These are phyloP conservation scores for Phytophthora foliorum DNA, from an alignment of 352 stramenopile species.

Conservation along the genomic window DNA sequence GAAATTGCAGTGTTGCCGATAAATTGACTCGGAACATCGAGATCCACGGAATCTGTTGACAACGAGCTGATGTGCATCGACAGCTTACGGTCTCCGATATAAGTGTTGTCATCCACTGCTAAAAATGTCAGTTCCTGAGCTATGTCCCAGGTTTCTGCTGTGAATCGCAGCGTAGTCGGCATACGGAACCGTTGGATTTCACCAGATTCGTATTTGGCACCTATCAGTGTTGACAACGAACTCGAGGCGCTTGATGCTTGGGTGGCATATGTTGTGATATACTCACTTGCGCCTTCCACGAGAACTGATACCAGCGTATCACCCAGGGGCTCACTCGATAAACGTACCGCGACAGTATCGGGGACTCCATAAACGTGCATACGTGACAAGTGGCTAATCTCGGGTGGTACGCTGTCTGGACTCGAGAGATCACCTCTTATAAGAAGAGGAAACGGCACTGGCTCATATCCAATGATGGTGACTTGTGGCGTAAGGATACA, in stretches of 20 bases:
- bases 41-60: slow-evolving; percentile 36
- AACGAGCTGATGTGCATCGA: slow-evolving; percentile 38
- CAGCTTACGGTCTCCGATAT: slow-evolving; percentile 60
- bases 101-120: slow-evolving; percentile 73
- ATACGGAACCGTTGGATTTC: slow-evolving; percentile 42
- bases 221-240: slow-evolving; percentile 35
- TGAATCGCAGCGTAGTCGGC: slow-evolving; percentile 62
- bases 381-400: slow-evolving; percentile 52
- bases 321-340: slow-evolving; percentile 66
- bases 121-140: slow-evolving; percentile 60
- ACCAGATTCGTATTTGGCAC: slow-evolving; percentile 56
- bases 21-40: slow-evolving; percentile 46
- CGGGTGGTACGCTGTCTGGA: slow-evolving; percentile 43
- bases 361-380: slow-evolving; percentile 62
- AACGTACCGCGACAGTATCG: slow-evolving; percentile 44
- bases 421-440: slow-evolving; percentile 53
- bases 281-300: slow-evolving; percentile 29
- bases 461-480: slow-evolving; percentile 43
- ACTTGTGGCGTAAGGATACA: slow-evolving; percentile 57
- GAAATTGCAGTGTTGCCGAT: slow-evolving; percentile 32
- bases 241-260: slow-evolving; percentile 34
- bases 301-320: slow-evolving; percentile 56
- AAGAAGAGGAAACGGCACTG: slow-evolving; percentile 57
- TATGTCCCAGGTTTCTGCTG: slow-evolving; percentile 63
- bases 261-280: slow-evolving; percentile 49